Evolutionary conservation across 2,329 filamentous ascomycete genomes (phyloP), one percentile per base, ranked within the genome.

Genomic region (Penicillium sp.): DNA sequence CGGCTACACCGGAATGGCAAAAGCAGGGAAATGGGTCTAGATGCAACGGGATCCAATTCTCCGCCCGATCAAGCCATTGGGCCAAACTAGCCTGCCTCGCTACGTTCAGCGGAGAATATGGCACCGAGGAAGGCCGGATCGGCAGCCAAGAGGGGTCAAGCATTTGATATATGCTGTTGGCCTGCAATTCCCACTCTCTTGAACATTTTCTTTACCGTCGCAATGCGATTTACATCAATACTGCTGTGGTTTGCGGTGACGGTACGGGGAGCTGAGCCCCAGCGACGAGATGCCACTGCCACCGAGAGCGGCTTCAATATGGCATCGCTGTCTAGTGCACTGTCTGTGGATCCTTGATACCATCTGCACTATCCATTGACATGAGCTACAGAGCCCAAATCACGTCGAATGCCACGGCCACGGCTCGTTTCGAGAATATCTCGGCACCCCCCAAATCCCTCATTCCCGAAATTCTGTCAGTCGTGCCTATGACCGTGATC

Each of bases 391-490:
- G 59, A 26, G 41, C 55, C 26, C 49, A 62, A 13, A 33, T 59
- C 42, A 56, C 46, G 8, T 57, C 58, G 29, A 62, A 58, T 34
- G 51, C 59, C 47, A 64, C 65, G 24, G 53, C 55, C 43, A 61
- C 58, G 7, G 62, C 58, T 29, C 68, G 69, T 53, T 61, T 70
- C n/a, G 63, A 50, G 47, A 69, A 67, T 52, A 64, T 70, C 44
- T 64, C 65, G 6, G 60, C 66, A 9, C 68, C 70, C 0, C 69
- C 70, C 0, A 56, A 56, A 26, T 60, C 65, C 0, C 57, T 72
- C 36, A 59, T 72, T 48, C 56, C 53, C 2, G 60, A 68, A 21
- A 63, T 72, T 43, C 58, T 70, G 36, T 64, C 67, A 1, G 65
- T 62, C 2, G 62, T 72, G 2, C 70, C 70, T 2, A 49, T 68